phyloP scores from a whole-genome alignment of 2,329 filamentous ascomycete species.

The Xylaria sp. region DNA sequence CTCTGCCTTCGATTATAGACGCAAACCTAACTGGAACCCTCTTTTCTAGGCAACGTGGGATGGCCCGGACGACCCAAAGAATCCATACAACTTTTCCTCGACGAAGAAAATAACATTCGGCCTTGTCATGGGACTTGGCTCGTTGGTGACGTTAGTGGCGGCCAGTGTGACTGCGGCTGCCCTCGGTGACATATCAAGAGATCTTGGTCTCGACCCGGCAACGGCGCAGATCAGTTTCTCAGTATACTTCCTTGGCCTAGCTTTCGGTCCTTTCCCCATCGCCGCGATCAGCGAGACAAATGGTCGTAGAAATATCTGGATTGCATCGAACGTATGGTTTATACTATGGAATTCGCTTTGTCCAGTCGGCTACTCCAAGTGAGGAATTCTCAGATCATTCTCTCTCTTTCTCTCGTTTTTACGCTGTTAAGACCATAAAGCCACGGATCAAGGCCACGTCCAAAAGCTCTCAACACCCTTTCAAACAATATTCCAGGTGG shows the following conservation, averaged over 20 bases:
- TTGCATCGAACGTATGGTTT: constrained; percentile 49
- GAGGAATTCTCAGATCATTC: neutral
- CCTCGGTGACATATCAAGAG: constrained; percentile 47
- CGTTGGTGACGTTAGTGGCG: constrained; percentile 52
- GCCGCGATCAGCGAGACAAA: constrained; percentile 51
- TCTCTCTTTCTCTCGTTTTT: neutral
- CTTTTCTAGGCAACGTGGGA: constrained; percentile 40
- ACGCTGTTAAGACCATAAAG: no score
- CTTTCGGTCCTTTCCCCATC: constrained; percentile 50
- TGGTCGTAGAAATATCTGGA: constrained; percentile 51
- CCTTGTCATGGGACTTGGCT: constrained; percentile 49
- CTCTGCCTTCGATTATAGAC: neutral
- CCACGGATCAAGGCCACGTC: no score
- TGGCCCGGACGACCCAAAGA: constrained; percentile 37
- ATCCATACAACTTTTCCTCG: constrained; percentile 42
- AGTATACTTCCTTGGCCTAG: constrained; percentile 51
- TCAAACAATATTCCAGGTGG: neutral
- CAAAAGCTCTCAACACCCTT: neutral
- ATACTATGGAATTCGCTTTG: constrained; percentile 53
- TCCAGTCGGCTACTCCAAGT: constrained; percentile 47
- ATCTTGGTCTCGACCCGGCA: constrained; percentile 47
- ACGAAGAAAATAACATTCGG: constrained; percentile 41
- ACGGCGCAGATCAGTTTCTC: constrained; percentile 50
- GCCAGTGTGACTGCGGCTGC: constrained; percentile 53
- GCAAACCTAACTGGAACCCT: neutral